A percentile compares a stretch with the other conserved stretches of the same genome.
Conservation (phyloP, 1,284 basidiomycete genomes). For the Fistulinella cinereoalba region DNA sequence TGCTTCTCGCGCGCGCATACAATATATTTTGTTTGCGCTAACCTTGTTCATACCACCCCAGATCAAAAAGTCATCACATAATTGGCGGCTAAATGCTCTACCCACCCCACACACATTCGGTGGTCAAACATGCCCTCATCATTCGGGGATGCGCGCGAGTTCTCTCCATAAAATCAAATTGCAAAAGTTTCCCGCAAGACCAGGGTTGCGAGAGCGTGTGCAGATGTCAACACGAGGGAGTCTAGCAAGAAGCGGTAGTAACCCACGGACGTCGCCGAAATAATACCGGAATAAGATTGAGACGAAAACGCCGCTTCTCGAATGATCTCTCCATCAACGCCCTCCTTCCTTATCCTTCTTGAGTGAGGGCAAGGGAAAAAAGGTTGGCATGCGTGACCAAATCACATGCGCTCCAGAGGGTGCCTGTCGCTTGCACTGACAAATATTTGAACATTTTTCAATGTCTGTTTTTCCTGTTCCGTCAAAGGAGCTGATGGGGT, state of each 20-base stretch:
- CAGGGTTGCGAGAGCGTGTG: not conserved
- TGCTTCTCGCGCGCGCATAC: not conserved
- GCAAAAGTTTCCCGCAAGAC: slow-evolving; percentile 14
- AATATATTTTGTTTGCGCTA: not conserved
- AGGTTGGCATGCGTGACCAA: not conserved
- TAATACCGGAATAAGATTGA: slow-evolving; percentile 1
- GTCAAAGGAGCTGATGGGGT: slow-evolving; percentile 18
- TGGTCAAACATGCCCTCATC: slow-evolving; percentile 1
- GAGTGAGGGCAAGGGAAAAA: not conserved
- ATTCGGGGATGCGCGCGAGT: slow-evolving; percentile 6
- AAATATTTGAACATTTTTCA: slow-evolving; percentile 44
- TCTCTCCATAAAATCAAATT: slow-evolving; percentile 23
- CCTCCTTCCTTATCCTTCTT: slow-evolving; percentile 2
- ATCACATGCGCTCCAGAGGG: slow-evolving; percentile 54
- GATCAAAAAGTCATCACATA: not conserved
- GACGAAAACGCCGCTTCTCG: not conserved
- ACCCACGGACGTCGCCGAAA: slow-evolving; percentile 1
- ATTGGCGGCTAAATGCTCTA: not conserved
- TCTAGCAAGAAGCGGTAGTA: not conserved
- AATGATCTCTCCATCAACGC: not conserved
- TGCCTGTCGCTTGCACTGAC: slow-evolving; percentile 61
- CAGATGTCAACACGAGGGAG: not conserved
- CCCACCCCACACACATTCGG: not conserved
- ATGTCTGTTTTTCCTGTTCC: slow-evolving; percentile 33
- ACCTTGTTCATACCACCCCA: slow-evolving; percentile 1